Base-by-base conservation (phyloP, 805 yeast species). In the Wickerhamomyces rabaulensis region DNA sequence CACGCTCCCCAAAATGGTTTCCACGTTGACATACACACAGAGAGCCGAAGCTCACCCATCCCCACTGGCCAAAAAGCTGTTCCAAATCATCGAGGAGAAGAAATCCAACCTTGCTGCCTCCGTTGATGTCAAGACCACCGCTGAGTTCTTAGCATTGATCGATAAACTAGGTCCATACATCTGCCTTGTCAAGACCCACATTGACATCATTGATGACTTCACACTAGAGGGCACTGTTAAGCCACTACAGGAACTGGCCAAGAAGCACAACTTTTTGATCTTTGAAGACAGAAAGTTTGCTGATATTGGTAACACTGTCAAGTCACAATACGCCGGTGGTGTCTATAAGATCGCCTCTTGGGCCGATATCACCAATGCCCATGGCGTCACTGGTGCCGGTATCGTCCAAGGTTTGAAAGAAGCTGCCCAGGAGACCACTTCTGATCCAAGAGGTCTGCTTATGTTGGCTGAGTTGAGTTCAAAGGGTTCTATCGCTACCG, bases 261-360 rank as follows among this genome's bases (percentile, higher is more conserved):
- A 79, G 56, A 89, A 90, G 61, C 92, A 91, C 70, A 80, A 85
- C 53, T 94, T 94, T 61, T 69, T 94, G 74, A 84, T 94, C 54
- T 94, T 94, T 63, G 99, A 94, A 69, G 99, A 94, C 69, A 78
- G 99, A 53, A 94, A 94, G 69, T 94, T 94, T 67, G 99, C 99
- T 21, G 99, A 94, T 66, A 94, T 94, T 57, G 99, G 99, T 16
- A 89, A 91, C 62, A 94, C 99, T 1, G 99, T 94, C 45, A 91
- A 92, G 69, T 78, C 88, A 40, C 99, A 94, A 67, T 94, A 92
- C 66, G 72, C 86, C 27, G 88, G 95, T 35, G 99, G 99, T 40
- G 84, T 88, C 10, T 90, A 80, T 71, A 82, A 79, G 61, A 92
- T 92, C 51, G 94, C 96, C 13, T 70, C 82, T 58, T 94, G 99